These are phyloP conservation scores for Cercospora canescens DNA, from an alignment of 2,329 filamentous ascomycete genomes.

Conservation along the genomic window DNA sequence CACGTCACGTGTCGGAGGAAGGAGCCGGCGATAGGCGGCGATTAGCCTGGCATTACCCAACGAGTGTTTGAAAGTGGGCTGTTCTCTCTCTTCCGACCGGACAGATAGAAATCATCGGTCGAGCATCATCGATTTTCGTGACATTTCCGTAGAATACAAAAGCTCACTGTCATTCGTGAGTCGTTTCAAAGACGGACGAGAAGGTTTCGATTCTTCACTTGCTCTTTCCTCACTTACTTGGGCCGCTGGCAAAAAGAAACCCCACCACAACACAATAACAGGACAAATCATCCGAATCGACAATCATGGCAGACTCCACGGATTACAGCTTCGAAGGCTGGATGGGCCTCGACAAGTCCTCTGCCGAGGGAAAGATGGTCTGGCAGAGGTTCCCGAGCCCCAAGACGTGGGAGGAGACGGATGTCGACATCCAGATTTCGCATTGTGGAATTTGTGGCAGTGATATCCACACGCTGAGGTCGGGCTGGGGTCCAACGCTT, in stretches of 20 bases:
- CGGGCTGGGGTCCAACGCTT: slow-evolving; percentile 47
- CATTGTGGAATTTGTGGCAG: slow-evolving; percentile 41
- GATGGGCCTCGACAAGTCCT: slow-evolving; percentile 53
- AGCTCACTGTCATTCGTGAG: neutral
- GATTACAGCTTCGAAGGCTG: slow-evolving; percentile 59
- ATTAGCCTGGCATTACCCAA: neutral
- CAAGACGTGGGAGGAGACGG: slow-evolving; percentile 42
- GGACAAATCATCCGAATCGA: neutral
- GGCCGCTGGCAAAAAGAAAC: neutral
- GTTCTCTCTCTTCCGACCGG: neutral
- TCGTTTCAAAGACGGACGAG: neutral
- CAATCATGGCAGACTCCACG: slow-evolving; percentile 5
- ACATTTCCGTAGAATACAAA: neutral
- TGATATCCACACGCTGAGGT: slow-evolving; percentile 35
- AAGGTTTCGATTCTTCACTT: neutral
- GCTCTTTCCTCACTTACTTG: neutral
- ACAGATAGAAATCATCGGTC: neutral
- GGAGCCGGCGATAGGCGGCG: neutral
- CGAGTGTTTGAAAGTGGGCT: neutral
- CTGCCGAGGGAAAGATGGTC: slow-evolving; percentile 55
- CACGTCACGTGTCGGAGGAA: too few species aligned
- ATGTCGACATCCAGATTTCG: slow-evolving; percentile 44
- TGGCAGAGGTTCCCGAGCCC: slow-evolving; percentile 48
- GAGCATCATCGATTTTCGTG: neutral
- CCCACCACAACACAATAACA: neutral